Percentiles rank a stretch among this genome's conserved stretches.
These are phyloP conservation scores for Coemansia pectinata DNA, from an alignment of 192 early-diverging fungal species.

Conservation along the genomic window DNA sequence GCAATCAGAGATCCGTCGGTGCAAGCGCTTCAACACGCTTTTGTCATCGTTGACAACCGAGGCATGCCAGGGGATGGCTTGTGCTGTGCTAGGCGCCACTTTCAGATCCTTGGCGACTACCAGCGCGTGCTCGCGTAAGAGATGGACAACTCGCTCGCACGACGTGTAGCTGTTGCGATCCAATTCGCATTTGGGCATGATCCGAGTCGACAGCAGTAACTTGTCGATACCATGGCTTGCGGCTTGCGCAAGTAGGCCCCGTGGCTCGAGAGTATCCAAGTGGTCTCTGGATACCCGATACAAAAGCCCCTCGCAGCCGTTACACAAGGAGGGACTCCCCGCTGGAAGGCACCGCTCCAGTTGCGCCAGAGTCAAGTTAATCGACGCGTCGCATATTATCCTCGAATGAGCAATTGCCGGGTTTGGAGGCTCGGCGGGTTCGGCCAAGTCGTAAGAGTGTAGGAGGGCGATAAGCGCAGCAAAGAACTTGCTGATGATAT, in stretches of 20 bases:
- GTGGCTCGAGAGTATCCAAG: neutral
- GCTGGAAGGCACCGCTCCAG: constrained; percentile 6
- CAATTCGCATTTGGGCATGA: constrained; percentile 12
- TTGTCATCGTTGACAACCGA: neutral
- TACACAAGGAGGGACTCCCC: neutral
- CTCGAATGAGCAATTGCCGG: neutral
- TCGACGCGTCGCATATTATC: constrained; percentile 17
- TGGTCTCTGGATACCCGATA: neutral
- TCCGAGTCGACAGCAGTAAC: constrained; percentile 8
- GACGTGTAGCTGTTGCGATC: neutral
- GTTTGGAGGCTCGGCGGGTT: neutral
- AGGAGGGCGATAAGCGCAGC: constrained; percentile 9
- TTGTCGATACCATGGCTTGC: neutral
- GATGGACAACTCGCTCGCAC: neutral
- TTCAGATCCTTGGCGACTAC: constrained; percentile 3
- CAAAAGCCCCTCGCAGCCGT: constrained; percentile 9
- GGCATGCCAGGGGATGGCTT: neutral
- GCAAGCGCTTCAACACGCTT: neutral
- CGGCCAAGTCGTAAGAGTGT: neutral
- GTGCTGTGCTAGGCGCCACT: neutral
- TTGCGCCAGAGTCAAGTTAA: constrained; percentile 20
- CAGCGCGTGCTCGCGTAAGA: constrained; percentile 17
- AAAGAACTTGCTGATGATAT: constrained; percentile 20
- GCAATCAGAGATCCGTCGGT: constrained; percentile 9
- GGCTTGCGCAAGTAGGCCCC: neutral